phyloP scores from a whole-genome alignment of 495 filamentous ascomycete genomes.

The Aspergillus diversus region DNA sequence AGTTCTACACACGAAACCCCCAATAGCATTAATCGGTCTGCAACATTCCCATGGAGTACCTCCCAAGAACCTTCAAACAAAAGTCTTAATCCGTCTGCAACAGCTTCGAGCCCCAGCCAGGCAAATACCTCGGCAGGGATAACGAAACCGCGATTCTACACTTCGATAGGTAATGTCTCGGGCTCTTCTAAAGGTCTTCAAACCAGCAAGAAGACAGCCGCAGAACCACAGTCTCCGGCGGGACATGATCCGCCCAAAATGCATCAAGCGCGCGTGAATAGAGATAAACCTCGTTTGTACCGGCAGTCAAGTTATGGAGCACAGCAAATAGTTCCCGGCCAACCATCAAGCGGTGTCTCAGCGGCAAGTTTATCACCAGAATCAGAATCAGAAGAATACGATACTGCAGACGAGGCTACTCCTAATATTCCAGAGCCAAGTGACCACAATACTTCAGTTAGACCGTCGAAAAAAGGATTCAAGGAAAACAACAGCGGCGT shows the following conservation, averaged over 20 bases:
- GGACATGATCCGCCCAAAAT: slow-evolving; percentile 1
- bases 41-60: not conserved
- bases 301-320: slow-evolving; percentile 6
- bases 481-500: not conserved
- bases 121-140: slow-evolving; percentile 6
- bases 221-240: not conserved
- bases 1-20: not conserved
- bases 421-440: slow-evolving; percentile 22
- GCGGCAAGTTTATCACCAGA: slow-evolving; percentile 25
- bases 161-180: slow-evolving; percentile 11
- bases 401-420: slow-evolving; percentile 43
- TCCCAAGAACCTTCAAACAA: not conserved
- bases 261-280: slow-evolving; percentile 9
- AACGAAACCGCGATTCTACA: slow-evolving; percentile 22
- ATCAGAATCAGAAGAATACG: slow-evolving; percentile 35
- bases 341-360: slow-evolving; percentile 22
- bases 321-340: not conserved
- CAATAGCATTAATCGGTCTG: not conserved
- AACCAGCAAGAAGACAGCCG: not conserved
- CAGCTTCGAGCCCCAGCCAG: slow-evolving; percentile 17
- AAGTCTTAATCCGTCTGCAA: not conserved
- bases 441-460: not conserved
- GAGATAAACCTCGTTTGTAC: not conserved
- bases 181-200: not conserved
- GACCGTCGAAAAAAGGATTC: not conserved